These are phyloP conservation scores for Macadamia integrifolia DNA, from an alignment of 164 flowering plant species.

Conservation along the genomic window DNA sequence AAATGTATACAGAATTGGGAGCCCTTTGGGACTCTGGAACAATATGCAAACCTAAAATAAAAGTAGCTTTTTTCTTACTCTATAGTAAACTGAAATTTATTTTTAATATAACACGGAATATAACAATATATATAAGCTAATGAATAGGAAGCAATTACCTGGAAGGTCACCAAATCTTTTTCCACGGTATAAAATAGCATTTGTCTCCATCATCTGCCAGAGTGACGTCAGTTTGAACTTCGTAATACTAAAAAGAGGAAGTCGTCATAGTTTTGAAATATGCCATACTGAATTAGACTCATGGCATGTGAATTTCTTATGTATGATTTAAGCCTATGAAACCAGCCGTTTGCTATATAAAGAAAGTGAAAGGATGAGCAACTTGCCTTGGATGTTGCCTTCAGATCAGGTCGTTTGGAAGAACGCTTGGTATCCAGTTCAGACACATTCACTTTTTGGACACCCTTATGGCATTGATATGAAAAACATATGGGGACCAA, in stretches of 20 bases:
- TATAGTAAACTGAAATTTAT: neutral
- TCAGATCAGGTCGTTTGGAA: constrained; percentile 42
- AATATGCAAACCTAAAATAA: neutral
- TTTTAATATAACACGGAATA: too few species aligned
- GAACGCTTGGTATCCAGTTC: constrained; percentile 23
- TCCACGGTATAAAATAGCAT: constrained; percentile 30
- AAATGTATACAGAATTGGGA: too few species aligned
- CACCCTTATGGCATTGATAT: neutral
- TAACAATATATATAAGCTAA: neutral
- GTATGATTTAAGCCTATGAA: too few species aligned
- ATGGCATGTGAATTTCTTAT: too few species aligned
- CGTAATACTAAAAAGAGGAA: neutral
- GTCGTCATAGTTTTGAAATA: neutral
- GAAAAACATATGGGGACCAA: neutral
- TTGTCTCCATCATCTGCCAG: constrained; percentile 57
- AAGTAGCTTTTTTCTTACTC: neutral
- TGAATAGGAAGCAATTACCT: constrained; percentile 30
- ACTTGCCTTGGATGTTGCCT: constrained; percentile 33
- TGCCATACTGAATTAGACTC: neutral
- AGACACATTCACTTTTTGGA: constrained; percentile 27
- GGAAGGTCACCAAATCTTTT: constrained; percentile 65
- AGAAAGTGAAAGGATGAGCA: neutral
- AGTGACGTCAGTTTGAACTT: neutral
- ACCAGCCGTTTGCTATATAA: neutral
- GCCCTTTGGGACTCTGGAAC: too few species aligned